Evolutionary conservation across 1,284 basidiomycete species (phyloP), one percentile per base, ranked within the genome.

Genomic region (Ceratorhiza oryzae-sativae): DNA sequence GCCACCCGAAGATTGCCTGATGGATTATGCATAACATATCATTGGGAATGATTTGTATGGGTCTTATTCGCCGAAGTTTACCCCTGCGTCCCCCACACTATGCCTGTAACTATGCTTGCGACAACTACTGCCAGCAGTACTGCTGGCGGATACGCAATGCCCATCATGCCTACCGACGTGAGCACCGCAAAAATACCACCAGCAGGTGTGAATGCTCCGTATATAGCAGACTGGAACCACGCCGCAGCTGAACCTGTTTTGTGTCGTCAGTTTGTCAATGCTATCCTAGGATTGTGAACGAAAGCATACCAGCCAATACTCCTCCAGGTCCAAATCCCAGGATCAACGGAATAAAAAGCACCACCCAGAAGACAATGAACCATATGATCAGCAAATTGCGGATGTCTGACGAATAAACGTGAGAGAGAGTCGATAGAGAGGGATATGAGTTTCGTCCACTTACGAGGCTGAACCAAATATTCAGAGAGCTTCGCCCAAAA

Each of bases 141-240:
- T 9, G 39, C 63, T 23, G 49, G 63, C n/a, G 63, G 63, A 42
- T 36, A 67, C 3, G 49, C 63, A 0, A 67, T 45, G 23, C 63
- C 63, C 63, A 67, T 41, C 63, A 67, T 67, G 12, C 63, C 63
- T 10, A 67, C 39, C 18, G 49, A 55, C 20, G 63, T 67, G 10
- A 67, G 36, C n/a, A 67, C 36, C 8, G 63, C 63, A 23, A 67
- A 67, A n/a, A 67, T 5, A 12, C 63, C 63, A 12, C 63, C 63
- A 39, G 63, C 63, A 30, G 63, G 63, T 27, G 63, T 67, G 23
- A 67, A 67, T 10, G 63, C 63, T 23, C 63, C 63, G n/a, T 67
- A 67, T n/a, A 67, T 23, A 6, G 27, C 63, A 27, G 63, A 67
- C 20, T 67, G 63, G 39, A 67, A 55, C 63, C 63, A 53, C 1